A percentile compares a stretch with the other conserved stretches of the same genome.
These are phyloP conservation scores for Fusarium cyanostomum DNA, from an alignment of 2,329 filamentous ascomycete genomes.

Conservation along the genomic window DNA sequence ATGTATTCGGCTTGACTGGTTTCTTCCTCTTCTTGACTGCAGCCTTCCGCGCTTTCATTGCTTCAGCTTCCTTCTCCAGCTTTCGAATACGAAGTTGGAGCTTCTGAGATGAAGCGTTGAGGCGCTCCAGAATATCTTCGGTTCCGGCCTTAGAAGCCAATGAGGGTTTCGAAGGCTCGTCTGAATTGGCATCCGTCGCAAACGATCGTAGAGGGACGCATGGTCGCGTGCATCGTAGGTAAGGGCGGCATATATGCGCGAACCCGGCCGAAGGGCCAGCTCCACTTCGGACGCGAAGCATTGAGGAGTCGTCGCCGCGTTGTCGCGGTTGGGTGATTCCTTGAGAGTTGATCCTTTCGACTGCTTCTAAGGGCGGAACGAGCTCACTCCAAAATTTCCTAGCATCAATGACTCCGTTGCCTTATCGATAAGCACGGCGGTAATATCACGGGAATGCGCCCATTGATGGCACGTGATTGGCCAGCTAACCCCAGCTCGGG, in stretches of 20 bases:
- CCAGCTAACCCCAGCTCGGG: not conserved
- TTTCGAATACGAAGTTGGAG: not conserved
- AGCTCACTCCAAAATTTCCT: constrained; percentile 20
- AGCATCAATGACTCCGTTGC: constrained; percentile 11
- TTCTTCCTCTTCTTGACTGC: not conserved
- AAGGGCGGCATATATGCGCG: constrained; percentile 10
- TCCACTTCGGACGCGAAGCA: constrained; percentile 44
- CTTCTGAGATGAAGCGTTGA: not conserved
- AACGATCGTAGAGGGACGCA: constrained; percentile 17
- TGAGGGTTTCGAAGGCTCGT: not conserved
- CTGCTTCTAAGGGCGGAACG: not conserved
- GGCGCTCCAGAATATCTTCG: not conserved
- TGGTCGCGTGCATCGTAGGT: constrained; percentile 14
- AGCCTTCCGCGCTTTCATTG: not conserved
- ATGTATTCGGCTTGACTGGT: not conserved
- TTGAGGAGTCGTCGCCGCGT: constrained; percentile 27
- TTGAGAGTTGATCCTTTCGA: constrained; percentile 5
- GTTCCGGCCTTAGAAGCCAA: not conserved
- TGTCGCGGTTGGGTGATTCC: constrained; percentile 9
- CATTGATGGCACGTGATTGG: constrained; percentile 30
- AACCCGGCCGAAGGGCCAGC: constrained; percentile 28
- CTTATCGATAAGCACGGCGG: constrained; percentile 27
- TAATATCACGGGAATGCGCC: constrained; percentile 23
- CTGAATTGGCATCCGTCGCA: constrained; percentile 19
- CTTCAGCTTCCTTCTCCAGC: not conserved